These are phyloP conservation scores for Suhomyces faveliae DNA, from an alignment of 805 yeast species.

Conservation along the genomic window DNA sequence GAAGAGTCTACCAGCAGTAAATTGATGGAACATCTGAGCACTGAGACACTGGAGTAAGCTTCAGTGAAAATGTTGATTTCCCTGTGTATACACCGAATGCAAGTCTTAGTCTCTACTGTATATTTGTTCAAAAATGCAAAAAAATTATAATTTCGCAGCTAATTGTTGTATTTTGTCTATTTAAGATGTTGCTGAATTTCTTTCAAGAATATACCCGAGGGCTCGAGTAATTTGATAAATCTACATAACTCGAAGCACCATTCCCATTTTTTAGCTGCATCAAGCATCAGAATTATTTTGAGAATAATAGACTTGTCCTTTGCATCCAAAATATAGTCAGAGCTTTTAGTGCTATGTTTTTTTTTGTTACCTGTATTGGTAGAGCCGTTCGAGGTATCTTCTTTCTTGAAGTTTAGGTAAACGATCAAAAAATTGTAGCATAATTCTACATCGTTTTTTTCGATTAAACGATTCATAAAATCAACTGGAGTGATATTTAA, in stretches of 20 bases:
- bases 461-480: constrained; percentile 42
- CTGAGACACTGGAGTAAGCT: too few species aligned
- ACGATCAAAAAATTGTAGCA: constrained; percentile 53
- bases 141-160: background rate
- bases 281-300: constrained; percentile 44
- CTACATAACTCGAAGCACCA: constrained; percentile 56
- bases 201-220: constrained; percentile 32
- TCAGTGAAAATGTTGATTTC: too few species aligned
- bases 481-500: constrained; percentile 44
- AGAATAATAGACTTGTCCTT: constrained; percentile 43
- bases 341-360: constrained; percentile 5
- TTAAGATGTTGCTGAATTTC: constrained; percentile 6
- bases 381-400: constrained; percentile 19
- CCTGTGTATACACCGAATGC: too few species aligned
- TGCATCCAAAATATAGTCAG: constrained; percentile 16
- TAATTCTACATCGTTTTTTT: constrained; percentile 42
- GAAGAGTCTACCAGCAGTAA: background rate
- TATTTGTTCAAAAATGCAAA: background rate
- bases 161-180: background rate
- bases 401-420: constrained; percentile 50
- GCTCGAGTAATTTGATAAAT: constrained; percentile 51
- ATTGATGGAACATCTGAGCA: too few species aligned
- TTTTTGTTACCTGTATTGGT: background rate
- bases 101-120: background rate
- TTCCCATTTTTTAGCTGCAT: constrained; percentile 44